Conservation (phyloP, 768 basidiomycete genomes). For the Pisolithus marmoratus region DNA sequence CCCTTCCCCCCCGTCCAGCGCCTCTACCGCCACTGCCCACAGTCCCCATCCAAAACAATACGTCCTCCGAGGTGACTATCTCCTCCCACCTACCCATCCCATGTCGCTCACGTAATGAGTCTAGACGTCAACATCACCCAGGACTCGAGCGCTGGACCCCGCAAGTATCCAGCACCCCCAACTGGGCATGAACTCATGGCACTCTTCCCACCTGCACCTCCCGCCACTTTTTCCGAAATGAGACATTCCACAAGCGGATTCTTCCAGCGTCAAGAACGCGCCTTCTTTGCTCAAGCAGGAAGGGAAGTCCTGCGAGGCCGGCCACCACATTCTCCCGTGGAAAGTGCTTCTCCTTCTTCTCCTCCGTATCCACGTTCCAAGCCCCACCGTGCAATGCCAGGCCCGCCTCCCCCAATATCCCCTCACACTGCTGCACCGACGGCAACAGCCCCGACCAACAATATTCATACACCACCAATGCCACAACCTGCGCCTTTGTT, state of each 20-base stretch:
- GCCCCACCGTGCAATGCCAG: neutral
- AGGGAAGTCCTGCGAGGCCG: conserved; percentile 73
- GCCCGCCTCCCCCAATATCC: neutral
- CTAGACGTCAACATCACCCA: conserved; percentile 63
- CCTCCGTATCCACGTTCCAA: conserved; percentile 11
- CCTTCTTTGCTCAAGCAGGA: conserved; percentile 75
- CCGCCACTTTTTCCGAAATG: conserved; percentile 49
- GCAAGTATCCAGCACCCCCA: conserved; percentile 69
- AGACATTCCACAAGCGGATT: conserved; percentile 63
- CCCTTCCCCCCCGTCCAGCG: conserved; percentile 50
- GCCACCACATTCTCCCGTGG: conserved; percentile 26
- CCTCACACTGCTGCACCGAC: neutral
- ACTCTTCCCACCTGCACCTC: conserved; percentile 70
- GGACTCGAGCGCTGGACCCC: conserved; percentile 40
- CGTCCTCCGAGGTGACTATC: conserved; percentile 42
- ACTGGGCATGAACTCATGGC: conserved; percentile 84
- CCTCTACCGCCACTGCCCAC: conserved; percentile 40
- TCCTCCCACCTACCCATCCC: neutral
- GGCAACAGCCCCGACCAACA: neutral
- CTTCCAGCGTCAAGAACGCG: conserved; percentile 72
- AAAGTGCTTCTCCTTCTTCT: conserved; percentile 22
- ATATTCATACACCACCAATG: neutral
- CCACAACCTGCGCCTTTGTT: neutral
- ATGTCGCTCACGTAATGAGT: conserved; percentile 2
- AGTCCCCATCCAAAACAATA: conserved; percentile 14